phyloP scores from a whole-genome alignment of 768 basidiomycete genomes.

The Amanita muscaria region DNA sequence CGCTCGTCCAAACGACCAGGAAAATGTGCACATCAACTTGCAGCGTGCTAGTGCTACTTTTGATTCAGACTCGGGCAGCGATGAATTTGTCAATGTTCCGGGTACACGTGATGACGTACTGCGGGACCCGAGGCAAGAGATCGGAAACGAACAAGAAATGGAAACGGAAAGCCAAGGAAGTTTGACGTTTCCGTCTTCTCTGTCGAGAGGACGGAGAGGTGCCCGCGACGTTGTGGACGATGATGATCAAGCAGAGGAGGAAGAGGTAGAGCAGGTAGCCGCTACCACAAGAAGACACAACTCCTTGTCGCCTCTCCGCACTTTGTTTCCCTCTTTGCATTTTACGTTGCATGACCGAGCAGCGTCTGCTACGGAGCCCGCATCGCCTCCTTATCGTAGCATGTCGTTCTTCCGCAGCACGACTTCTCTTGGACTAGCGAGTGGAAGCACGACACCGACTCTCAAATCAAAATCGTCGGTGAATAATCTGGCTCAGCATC shows the following conservation, averaged over 20 bases:
- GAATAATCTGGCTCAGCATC: background rate
- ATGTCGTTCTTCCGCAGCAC: conserved; percentile 7
- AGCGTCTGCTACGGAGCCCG: conserved; percentile 2
- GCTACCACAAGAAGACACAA: conserved; percentile 1
- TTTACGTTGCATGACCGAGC: conserved; percentile 6
- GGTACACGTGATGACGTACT: background rate
- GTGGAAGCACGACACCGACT: conserved; percentile 2
- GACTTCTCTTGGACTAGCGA: conserved; percentile 3
- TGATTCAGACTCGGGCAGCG: conserved; percentile 6
- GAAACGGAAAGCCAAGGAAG: background rate
- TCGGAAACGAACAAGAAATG: too few species aligned
- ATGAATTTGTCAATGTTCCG: conserved; percentile 2
- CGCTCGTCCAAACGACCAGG: background rate
- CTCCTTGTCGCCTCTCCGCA: conserved; percentile 7
- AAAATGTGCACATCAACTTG: background rate
- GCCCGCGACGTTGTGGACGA: background rate
- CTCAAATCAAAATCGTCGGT: conserved; percentile 2
- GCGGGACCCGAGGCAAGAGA: background rate
- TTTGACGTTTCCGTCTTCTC: background rate
- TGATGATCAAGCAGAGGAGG: background rate
- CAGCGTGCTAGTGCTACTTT: background rate
- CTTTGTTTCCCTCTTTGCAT: conserved; percentile 5
- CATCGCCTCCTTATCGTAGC: background rate
- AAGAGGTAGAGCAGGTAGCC: background rate
- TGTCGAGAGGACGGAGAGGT: background rate